These are phyloP conservation scores for Rutstroemia sp. DNA, from an alignment of 2,329 filamentous ascomycete species.

Conservation along the genomic window DNA sequence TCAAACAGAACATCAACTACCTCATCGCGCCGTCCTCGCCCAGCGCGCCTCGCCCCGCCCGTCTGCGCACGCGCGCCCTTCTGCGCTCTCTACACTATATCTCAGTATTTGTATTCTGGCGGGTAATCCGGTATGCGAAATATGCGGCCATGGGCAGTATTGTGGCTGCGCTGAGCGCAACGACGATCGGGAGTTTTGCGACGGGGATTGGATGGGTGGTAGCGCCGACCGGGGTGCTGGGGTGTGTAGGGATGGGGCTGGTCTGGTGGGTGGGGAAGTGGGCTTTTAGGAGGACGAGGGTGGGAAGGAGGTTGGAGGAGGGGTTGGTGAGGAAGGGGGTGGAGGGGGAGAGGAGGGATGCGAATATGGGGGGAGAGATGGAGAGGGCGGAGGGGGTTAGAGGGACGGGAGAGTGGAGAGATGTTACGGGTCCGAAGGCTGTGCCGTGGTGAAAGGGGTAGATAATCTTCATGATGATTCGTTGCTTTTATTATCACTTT, in stretches of 20 bases:
- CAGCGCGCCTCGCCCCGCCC: conserved; percentile 20
- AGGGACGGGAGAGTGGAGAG: conserved; percentile 27
- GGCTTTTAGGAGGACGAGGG: conserved; percentile 26
- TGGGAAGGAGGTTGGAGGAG: conserved; percentile 16
- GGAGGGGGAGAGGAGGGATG: conserved; percentile 8
- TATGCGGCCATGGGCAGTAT: conserved; percentile 26
- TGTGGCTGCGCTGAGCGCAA: conserved; percentile 24
- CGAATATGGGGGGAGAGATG: conserved; percentile 2
- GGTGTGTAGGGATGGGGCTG: conserved; percentile 22
- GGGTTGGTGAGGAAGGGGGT: conserved; percentile 16
- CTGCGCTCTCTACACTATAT: conserved; percentile 26
- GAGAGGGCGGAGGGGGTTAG: conserved; percentile 14
- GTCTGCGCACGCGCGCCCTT: conserved; percentile 27
- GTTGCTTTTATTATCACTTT: too few relatives aligned
- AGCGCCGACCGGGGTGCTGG: conserved; percentile 25
- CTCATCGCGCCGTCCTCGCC: conserved; percentile 22
- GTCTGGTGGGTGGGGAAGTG: conserved; percentile 28
- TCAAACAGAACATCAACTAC: conserved; percentile 25
- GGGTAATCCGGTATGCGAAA: conserved; percentile 28
- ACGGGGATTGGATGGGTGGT: conserved; percentile 26
- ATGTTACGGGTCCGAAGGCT: conserved; percentile 25
- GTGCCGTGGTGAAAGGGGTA: conserved; percentile 22
- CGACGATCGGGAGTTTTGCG: conserved; percentile 24
- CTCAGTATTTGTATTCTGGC: conserved; percentile 28
- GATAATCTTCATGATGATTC: not conserved